Conservation (phyloP, 495 filamentous ascomycete species). For the Rostrohypoxylon terebratum region DNA sequence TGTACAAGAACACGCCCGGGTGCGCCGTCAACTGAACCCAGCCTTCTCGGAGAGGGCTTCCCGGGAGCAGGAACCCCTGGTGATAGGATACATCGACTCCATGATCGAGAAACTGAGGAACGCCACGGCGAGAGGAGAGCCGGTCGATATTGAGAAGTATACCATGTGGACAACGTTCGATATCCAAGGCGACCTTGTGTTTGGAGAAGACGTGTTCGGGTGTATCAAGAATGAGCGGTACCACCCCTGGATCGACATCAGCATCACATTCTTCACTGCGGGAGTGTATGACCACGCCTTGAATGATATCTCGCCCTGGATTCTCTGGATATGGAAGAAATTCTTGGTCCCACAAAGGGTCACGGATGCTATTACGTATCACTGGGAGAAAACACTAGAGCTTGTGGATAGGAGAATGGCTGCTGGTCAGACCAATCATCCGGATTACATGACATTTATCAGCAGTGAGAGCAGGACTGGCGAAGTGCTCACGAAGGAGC, state of each 20-base stretch:
- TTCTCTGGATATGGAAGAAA: slow-evolving; percentile 37
- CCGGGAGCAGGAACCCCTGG: slow-evolving; percentile 57
- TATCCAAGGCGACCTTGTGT: slow-evolving; percentile 70
- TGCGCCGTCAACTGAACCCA: slow-evolving; percentile 59
- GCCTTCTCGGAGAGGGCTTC: slow-evolving; percentile 64
- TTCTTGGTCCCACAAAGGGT: slow-evolving; percentile 24
- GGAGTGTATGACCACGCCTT: slow-evolving; percentile 39
- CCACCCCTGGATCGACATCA: slow-evolving; percentile 52
- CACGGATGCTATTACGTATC: slow-evolving; percentile 16
- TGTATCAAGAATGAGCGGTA: slow-evolving; percentile 53
- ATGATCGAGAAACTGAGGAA: slow-evolving; percentile 55
- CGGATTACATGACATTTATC: slow-evolving; percentile 58
- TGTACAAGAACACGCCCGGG: slow-evolving; percentile 51
- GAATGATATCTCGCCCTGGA: slow-evolving; percentile 39
- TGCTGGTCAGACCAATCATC: slow-evolving; percentile 30
- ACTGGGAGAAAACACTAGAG: slow-evolving; percentile 33
- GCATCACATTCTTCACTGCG: slow-evolving; percentile 41
- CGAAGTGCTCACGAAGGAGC: slow-evolving; percentile 43
- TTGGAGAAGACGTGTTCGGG: slow-evolving; percentile 66
- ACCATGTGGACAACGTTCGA: slow-evolving; percentile 70
- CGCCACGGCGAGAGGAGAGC: slow-evolving; percentile 25
- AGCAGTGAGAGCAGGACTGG: slow-evolving; percentile 31
- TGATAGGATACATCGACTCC: slow-evolving; percentile 57
- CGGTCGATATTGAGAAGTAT: slow-evolving; percentile 60
- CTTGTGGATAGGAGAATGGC: slow-evolving; percentile 43